Percentiles rank a stretch among this genome's conserved stretches.
These are phyloP conservation scores for Russula sp. DNA, from an alignment of 768 basidiomycete species.

Conservation along the genomic window DNA sequence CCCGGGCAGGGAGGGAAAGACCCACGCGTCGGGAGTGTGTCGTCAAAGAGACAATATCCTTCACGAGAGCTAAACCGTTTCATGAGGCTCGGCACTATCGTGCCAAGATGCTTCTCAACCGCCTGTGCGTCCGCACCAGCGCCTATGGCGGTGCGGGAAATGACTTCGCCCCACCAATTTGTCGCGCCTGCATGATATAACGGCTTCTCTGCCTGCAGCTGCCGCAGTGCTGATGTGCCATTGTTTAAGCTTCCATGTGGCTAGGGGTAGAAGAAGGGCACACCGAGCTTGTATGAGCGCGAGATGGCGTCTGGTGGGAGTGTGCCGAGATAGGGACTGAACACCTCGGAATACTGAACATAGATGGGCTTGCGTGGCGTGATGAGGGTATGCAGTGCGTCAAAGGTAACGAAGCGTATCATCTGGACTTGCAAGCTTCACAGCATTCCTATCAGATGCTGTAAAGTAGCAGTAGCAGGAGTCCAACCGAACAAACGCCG, in stretches of 20 bases:
- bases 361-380: conserved; percentile 62
- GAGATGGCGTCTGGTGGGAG: conserved; percentile 49
- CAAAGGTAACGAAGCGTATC: conserved; percentile 71
- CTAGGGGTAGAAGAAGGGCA: conserved; percentile 10
- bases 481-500: too few relatives aligned
- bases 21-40: conserved; percentile 44
- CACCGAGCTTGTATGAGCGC: conserved; percentile 57
- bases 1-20: conserved; percentile 13
- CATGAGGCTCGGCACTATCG: conserved; percentile 59
- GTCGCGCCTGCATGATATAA: conserved; percentile 50
- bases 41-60: conserved; percentile 60
- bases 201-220: conserved; percentile 54
- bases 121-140: conserved; percentile 61
- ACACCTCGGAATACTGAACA: conserved; percentile 57
- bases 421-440: conserved; percentile 17
- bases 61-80: conserved; percentile 61
- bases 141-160: conserved; percentile 64
- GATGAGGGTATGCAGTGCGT: conserved; percentile 70
- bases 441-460: too few relatives aligned
- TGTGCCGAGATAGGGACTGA: conserved; percentile 59
- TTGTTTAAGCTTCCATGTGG: not conserved
- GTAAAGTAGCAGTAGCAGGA: too few relatives aligned
- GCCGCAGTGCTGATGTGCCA: conserved; percentile 36
- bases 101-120: conserved; percentile 46
- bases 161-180: conserved; percentile 76